Base-by-base conservation (phyloP, 2,329 filamentous ascomycete species). In the Neonectria neomacrospora region DNA sequence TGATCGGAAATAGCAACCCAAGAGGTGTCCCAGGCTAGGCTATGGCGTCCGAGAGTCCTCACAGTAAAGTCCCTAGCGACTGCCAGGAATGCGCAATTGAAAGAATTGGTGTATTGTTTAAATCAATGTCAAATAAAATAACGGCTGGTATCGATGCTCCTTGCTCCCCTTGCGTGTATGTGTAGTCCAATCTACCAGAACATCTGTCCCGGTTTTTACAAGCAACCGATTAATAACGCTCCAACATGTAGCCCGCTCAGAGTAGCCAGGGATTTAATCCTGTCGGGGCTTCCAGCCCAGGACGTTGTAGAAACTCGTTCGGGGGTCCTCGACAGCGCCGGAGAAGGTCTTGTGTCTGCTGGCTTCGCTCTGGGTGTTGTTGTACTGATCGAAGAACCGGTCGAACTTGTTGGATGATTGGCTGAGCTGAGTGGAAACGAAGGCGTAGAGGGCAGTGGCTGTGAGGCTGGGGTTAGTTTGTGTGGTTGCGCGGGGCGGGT, bases 241-340 rank as follows among this genome's bases (percentile, higher is more conserved):
- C 22, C 42, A 41, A 20, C 39, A 50, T 63, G 55, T 44, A 34
- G 41, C 42, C 42, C 22, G 42, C 14, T 30, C 37, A 37, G 50
- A 30, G 7, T 5, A 42, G 45, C 11, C 39, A 39, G 18, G 11
- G 12, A 14, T 12, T 10, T 28, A 22, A 16, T 61, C 12, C n/a
- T 37, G 20, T 47, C 30, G 11, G 4, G 18, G 50, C 50, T 51
- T 63, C 71, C 71, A 73, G 53, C 71, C 67, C 16, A 73, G 69
- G 32, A 73, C 56, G 54, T 73, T 73, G 50, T 66, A 73, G 16
- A 71, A 41, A 44, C 71, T 73, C 47, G 69, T 71, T 58, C 71
- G 66, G 7, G 67, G 67, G 30, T 73, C 71, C 12, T 71, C 69
- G 3, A 71, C 67, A 50, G 67, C 61, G 1, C 71, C 71, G 7